Base-by-base conservation (phyloP, 225 moss, liverwort and hornwort genomes). In the Lunularia cruciata region DNA sequence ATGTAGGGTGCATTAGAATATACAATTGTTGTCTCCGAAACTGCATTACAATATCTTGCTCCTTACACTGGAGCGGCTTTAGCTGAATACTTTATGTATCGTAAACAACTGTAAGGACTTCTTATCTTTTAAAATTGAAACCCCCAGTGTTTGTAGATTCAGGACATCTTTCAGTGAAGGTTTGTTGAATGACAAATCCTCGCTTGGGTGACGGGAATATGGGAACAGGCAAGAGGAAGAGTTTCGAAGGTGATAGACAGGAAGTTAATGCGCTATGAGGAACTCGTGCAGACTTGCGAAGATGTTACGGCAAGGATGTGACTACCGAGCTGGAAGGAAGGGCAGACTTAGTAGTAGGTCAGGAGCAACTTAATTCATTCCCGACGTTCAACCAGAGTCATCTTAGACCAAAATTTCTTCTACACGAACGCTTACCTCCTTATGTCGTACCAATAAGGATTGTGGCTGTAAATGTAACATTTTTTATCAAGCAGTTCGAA, bases 171-270 rank as follows among this genome's bases (percentile, higher is more conserved):
- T 26, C 27, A 23, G 8, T 52, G 23, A 52, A 11, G n/a, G 52
- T 52, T 12, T 52, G 25, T 52, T 15, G 0, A 52, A 52, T 26
- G 52, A 26, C 52, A 31, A 54, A 28, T 25, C 7, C 27, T 26
- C 28, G 54, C n/a, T 32, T 2, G 56, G 56, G 56, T 57, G 56
- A 57, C 31, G 56, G 54, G 30, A 32, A 57, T 61, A 23, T n/a
- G 20, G 61, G 11, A 20, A 40, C n/a, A n/a, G n/a, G n/a, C 25
- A 8, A 26, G 23, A 25, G 19, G 39, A 22, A 22, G 35, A 11
- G 12, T 39, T 61, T n/a, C 13, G n/a, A 40, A 39, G 40, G 39
- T n/a, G n/a, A n/a, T n/a, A 40, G 25, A 61, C 0, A 23, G 23
- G 59, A 60, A 23, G 60, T 39, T 38, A 10, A 60, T 23, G 9